Evolutionary conservation across 208 protist genomes (phyloP).

Genomic region (Trypanosoma congolense): DNA sequence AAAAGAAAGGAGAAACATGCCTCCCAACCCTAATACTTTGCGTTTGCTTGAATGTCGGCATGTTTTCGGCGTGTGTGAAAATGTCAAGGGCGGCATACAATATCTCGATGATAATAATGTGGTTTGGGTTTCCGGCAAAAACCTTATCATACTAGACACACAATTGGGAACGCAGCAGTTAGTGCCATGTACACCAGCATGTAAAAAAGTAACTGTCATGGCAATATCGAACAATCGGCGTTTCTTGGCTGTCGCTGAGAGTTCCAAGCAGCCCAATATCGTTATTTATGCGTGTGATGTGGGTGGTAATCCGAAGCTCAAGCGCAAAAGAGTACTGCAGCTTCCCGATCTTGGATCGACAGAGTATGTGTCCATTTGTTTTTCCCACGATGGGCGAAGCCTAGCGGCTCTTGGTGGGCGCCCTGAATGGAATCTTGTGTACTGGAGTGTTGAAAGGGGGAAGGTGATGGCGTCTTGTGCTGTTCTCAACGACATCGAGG

Average conservation of each 20-base stretch:
- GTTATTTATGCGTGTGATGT: slow-evolving; percentile 91
- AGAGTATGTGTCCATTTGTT: slow-evolving; percentile 87
- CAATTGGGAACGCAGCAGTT: slow-evolving; percentile 90
- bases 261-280: slow-evolving; percentile 68
- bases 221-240: slow-evolving; percentile 87
- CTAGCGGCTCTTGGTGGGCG: slow-evolving; percentile 85
- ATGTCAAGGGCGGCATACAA: slow-evolving; percentile 89
- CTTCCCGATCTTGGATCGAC: slow-evolving; percentile 75
- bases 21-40: slow-evolving; percentile 1
- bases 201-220: slow-evolving; percentile 88
- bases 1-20: slow-evolving; percentile 12
- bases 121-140: slow-evolving; percentile 90
- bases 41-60: slow-evolving; percentile 85
- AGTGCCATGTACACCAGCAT: slow-evolving; percentile 77
- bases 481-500: slow-evolving; percentile 41
- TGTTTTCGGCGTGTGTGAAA: slow-evolving; percentile 91
- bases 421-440: slow-evolving; percentile 91
- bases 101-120: slow-evolving; percentile 92
- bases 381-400: slow-evolving; percentile 87
- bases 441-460: slow-evolving; percentile 90
- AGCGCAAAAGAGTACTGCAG: slow-evolving; percentile 79
- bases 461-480: slow-evolving; percentile 75
- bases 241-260: slow-evolving; percentile 92
- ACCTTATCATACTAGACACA: slow-evolving; percentile 89
- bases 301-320: slow-evolving; percentile 62